Evolutionary conservation across 164 flowering plant genomes (phyloP).

Genomic region (Aristolochia californica): DNA sequence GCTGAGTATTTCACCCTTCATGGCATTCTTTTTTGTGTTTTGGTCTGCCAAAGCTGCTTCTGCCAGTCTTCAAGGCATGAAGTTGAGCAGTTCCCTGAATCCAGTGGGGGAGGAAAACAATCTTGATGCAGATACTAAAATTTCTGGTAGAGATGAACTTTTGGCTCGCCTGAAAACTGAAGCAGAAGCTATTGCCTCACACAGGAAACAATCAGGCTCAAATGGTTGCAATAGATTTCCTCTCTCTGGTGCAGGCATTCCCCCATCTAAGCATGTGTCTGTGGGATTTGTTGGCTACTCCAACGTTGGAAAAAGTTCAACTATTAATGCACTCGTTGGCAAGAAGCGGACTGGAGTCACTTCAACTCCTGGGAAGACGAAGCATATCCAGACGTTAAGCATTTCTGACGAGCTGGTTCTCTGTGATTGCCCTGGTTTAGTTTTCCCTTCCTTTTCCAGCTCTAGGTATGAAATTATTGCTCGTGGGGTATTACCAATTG

Average conservation of each 20-base stretch:
- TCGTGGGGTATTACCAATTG: slow-evolving; percentile 84
- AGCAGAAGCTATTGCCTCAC: slow-evolving; percentile 69
- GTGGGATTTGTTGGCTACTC: slow-evolving; percentile 98
- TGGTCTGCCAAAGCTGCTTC: slow-evolving; percentile 99
- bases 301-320: slow-evolving; percentile 96
- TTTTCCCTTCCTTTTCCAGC: slow-evolving; percentile 90
- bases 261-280: slow-evolving; percentile 31
- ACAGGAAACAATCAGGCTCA: slow-evolving; percentile 12
- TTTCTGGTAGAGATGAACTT: slow-evolving; percentile 81
- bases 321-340: slow-evolving; percentile 93
- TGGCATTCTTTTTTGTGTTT: slow-evolving; percentile 62
- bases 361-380: slow-evolving; percentile 96
- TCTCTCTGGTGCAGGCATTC: slow-evolving; percentile 10
- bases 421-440: slow-evolving; percentile 96
- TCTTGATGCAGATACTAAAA: slow-evolving; percentile 38
- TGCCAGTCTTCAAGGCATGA: slow-evolving; percentile 65
- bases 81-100: slow-evolving; percentile 19
- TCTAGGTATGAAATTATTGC: slow-evolving; percentile 95
- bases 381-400: slow-evolving; percentile 89
- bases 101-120: slow-evolving; percentile 11
- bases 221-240: not conserved
- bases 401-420: slow-evolving; percentile 71
- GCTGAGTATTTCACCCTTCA: slow-evolving; percentile 58
- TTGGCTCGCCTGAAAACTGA: slow-evolving; percentile 68
- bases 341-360: slow-evolving; percentile 87